Percentiles rank a stretch among this genome's conserved stretches.
Conservation (phyloP, 2,329 filamentous ascomycete genomes). For the Diaporthe velutina region DNA sequence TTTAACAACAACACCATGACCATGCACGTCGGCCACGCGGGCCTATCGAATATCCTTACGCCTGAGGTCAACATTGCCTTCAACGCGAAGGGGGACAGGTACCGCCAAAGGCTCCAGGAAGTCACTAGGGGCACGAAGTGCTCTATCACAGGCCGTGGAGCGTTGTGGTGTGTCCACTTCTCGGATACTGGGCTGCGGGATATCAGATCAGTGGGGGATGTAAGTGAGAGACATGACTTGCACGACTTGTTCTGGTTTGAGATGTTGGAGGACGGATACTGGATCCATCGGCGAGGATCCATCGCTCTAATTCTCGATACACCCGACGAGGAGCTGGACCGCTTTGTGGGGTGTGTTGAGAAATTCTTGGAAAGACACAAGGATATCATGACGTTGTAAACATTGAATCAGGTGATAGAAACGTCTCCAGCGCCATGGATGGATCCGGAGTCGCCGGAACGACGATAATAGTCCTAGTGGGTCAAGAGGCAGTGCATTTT, state of each 20-base stretch:
- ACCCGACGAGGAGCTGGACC: conserved; percentile 41
- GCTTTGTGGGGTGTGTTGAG: conserved; percentile 41
- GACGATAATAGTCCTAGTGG: no score
- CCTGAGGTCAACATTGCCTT: conserved; percentile 48
- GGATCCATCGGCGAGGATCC: conserved; percentile 44
- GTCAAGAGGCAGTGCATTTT: no score
- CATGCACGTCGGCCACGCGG: conserved; percentile 66
- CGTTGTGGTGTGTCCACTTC: conserved; percentile 54
- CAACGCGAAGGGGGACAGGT: conserved; percentile 48
- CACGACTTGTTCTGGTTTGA: conserved; percentile 45
- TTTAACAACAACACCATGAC: conserved; percentile 77
- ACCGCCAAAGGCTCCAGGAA: conserved; percentile 48
- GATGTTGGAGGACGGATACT: conserved; percentile 45
- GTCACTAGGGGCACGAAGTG: conserved; percentile 52
- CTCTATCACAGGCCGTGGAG: conserved; percentile 54
- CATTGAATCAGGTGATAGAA: accelerated
- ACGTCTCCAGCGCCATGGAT: background rate
- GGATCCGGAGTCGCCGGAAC: no score
- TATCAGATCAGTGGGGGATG: conserved; percentile 28
- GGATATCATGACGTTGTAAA: background rate
- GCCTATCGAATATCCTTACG: conserved; percentile 52
- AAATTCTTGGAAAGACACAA: conserved; percentile 27
- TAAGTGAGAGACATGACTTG: conserved; percentile 40
- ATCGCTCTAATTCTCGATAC: conserved; percentile 44
- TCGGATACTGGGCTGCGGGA: conserved; percentile 21